Evolutionary conservation across 352 stramenopile species (phyloP).

Genomic region (Phytophthora tubulina): DNA sequence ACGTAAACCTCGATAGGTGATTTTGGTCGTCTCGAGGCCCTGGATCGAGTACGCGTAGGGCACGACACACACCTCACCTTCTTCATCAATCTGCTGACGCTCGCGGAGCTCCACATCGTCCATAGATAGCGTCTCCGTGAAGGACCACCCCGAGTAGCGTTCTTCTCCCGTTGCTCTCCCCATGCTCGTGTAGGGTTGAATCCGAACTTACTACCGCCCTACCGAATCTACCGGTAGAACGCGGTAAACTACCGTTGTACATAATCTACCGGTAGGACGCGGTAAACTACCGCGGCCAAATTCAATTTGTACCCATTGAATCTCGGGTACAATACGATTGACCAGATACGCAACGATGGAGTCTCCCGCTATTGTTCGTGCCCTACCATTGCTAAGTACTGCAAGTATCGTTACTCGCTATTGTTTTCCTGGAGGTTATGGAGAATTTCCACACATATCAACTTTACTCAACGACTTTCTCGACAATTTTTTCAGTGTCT

Average conservation of each 20-base stretch:
- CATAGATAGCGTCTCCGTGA: conserved; percentile 32
- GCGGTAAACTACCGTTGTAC: not conserved
- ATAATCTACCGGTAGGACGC: too few species aligned
- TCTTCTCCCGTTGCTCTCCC: conserved; percentile 1
- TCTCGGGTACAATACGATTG: too few species aligned
- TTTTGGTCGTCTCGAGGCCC: conserved; percentile 24
- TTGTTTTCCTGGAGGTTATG: not conserved
- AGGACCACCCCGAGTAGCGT: conserved; percentile 18
- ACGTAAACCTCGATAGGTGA: conserved; percentile 29
- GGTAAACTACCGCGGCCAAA: too few species aligned
- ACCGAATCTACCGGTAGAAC: not conserved
- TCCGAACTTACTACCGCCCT: not conserved
- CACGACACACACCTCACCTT: conserved; percentile 20
- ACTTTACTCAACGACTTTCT: not conserved
- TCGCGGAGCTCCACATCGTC: conserved; percentile 33
- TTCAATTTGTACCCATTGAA: too few species aligned
- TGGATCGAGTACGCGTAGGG: conserved; percentile 34
- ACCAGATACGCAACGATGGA: not conserved
- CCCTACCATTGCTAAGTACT: not conserved
- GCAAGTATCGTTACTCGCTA: not conserved
- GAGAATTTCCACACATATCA: not conserved
- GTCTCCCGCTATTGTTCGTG: not conserved
- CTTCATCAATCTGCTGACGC: conserved; percentile 18
- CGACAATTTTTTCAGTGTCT: not conserved
- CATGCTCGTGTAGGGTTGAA: conserved; percentile 7